Conservation (phyloP, 257 asterid species). For the Thymus mandschuricus region DNA sequence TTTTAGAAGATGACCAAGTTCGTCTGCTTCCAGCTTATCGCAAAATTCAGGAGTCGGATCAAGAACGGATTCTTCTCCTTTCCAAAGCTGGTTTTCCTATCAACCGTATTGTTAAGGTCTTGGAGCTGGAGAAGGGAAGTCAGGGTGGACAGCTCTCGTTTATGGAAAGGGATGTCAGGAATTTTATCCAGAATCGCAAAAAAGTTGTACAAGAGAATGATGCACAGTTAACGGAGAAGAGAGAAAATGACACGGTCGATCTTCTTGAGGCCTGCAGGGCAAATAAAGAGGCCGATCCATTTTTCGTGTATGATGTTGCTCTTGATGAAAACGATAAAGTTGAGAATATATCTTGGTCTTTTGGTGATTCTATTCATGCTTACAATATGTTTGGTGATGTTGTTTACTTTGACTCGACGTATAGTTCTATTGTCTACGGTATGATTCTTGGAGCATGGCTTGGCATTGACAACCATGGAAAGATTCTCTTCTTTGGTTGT, state of each 20-base stretch:
- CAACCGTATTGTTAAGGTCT: slow-evolving; percentile 66
- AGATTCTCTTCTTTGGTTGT: slow-evolving; percentile 58
- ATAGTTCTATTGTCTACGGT: slow-evolving; percentile 50
- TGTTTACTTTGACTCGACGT: slow-evolving; percentile 61
- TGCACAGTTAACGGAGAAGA: slow-evolving; percentile 59
- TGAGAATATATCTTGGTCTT: slow-evolving; percentile 74
- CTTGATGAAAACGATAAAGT: slow-evolving; percentile 60
- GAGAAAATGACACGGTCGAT: slow-evolving; percentile 57
- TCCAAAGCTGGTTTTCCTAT: slow-evolving; percentile 71
- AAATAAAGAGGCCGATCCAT: slow-evolving; percentile 57
- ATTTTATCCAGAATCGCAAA: slow-evolving; percentile 66
- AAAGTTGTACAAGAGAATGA: slow-evolving; percentile 59
- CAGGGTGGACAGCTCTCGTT: slow-evolving; percentile 63
- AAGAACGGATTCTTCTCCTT: slow-evolving; percentile 64
- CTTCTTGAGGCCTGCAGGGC: slow-evolving; percentile 64
- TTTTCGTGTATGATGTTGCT: slow-evolving; percentile 55
- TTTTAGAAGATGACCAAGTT: slow-evolving; percentile 70
- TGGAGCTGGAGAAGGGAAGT: slow-evolving; percentile 65
- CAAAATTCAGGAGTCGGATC: slow-evolving; percentile 69
- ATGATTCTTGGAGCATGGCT: slow-evolving; percentile 65
- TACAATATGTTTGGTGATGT: slow-evolving; percentile 65
- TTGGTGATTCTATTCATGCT: slow-evolving; percentile 56
- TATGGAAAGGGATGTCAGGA: slow-evolving; percentile 75
- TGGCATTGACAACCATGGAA: slow-evolving; percentile 70
- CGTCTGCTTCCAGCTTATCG: slow-evolving; percentile 75